phyloP scores from a whole-genome alignment of 331 rosid genomes.

The Cydonia oblonga region DNA sequence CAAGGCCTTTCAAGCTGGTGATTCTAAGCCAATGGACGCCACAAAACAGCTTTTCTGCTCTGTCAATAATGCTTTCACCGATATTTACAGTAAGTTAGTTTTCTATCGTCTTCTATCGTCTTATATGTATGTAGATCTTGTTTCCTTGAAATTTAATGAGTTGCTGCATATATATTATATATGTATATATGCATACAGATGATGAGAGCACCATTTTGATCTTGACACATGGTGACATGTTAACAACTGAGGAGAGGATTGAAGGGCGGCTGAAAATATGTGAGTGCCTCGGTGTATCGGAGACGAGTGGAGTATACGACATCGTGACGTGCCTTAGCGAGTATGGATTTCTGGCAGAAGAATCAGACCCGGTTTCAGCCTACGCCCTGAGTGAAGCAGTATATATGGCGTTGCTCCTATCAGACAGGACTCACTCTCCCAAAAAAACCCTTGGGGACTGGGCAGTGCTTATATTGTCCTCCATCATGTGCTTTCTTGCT shows the following conservation, averaged over 20 bases:
- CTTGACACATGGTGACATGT: constrained; percentile 38
- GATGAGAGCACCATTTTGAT: constrained; percentile 34
- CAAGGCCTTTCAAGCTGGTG: constrained; percentile 19
- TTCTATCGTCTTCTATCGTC: no score
- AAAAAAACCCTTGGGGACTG: constrained; percentile 19
- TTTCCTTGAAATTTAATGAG: no score
- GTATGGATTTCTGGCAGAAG: constrained; percentile 30
- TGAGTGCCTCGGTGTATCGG: constrained; percentile 21
- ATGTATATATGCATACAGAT: neutral
- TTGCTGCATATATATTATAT: no score
- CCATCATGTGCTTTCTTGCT: constrained; percentile 20
- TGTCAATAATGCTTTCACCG: constrained; percentile 3
- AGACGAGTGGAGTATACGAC: constrained; percentile 31
- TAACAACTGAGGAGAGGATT: constrained; percentile 35
- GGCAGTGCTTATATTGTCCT: constrained; percentile 14
- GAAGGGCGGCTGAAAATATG: constrained; percentile 30
- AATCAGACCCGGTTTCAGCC: constrained; percentile 33
- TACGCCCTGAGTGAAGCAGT: constrained; percentile 31
- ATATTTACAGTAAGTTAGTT: constrained; percentile 17
- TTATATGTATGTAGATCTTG: no score
- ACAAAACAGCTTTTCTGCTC: constrained; percentile 22
- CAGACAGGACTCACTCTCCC: constrained; percentile 28
- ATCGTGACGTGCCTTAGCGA: constrained; percentile 33
- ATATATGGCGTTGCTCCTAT: constrained; percentile 27
- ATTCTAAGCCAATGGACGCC: constrained; percentile 28